Conservation (phyloP, 2,329 filamentous ascomycete genomes). For the Colletotrichum theobromicola region DNA sequence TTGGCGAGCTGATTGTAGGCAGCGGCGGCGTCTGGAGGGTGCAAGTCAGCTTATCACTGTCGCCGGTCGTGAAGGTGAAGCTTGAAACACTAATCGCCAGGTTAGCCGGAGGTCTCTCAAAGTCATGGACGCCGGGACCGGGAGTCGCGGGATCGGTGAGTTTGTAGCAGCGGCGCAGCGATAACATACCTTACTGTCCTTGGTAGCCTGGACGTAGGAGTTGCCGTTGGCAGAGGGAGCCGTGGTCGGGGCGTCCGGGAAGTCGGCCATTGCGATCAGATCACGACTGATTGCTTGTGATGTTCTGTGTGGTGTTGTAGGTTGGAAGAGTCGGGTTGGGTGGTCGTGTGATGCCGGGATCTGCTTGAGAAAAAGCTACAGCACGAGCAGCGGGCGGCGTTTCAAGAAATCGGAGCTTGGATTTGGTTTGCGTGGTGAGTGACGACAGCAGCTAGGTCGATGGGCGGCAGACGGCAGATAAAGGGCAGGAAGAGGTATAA, state of each 20-base stretch:
- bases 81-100: slow-evolving; percentile 36
- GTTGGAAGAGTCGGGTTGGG: not conserved
- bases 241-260: slow-evolving; percentile 35
- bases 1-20: slow-evolving; percentile 53
- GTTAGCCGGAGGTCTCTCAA: slow-evolving; percentile 33
- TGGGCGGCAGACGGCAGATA: not conserved
- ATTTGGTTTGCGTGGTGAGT: not conserved
- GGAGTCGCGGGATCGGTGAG: not conserved
- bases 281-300: slow-evolving; percentile 27
- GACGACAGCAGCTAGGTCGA: not conserved
- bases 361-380: slow-evolving; percentile 7
- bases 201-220: slow-evolving; percentile 50
- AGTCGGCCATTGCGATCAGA: slow-evolving; percentile 44
- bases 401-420: slow-evolving; percentile 15
- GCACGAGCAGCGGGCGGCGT: not conserved
- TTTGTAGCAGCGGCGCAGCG: slow-evolving; percentile 2
- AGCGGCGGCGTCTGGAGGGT: slow-evolving; percentile 49
- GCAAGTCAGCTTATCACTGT: slow-evolving; percentile 35
- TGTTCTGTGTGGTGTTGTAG: slow-evolving; percentile 6
- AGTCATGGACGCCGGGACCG: slow-evolving; percentile 9
- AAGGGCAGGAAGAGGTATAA: not conserved
- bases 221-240: slow-evolving; percentile 49
- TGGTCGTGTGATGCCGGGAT: slow-evolving; percentile 18
- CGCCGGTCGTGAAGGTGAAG: slow-evolving; percentile 22
- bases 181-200: slow-evolving; percentile 58